These are phyloP conservation scores for Coemansia sp. DNA, from an alignment of 192 early-diverging fungal genomes.

Conservation along the genomic window DNA sequence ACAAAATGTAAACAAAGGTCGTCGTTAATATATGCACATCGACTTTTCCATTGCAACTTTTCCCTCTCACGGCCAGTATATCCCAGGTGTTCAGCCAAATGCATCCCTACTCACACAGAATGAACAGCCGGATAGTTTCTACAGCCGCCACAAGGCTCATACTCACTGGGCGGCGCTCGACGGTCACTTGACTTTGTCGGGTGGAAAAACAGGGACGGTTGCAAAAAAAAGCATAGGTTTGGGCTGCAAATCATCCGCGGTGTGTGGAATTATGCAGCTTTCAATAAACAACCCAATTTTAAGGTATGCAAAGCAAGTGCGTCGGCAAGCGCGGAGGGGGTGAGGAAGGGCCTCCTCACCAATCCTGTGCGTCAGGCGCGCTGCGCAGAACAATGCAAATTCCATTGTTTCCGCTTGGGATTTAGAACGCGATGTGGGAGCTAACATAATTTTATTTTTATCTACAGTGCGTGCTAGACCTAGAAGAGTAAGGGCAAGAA, in stretches of 20 bases:
- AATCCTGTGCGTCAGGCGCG: background rate
- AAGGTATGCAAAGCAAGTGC: constrained; percentile 2
- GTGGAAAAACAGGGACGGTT: background rate
- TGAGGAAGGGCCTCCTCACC: background rate
- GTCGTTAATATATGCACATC: constrained; percentile 1
- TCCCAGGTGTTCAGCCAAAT: background rate
- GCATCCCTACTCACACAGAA: background rate
- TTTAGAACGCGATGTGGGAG: background rate
- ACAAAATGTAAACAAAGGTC: background rate
- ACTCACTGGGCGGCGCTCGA: background rate
- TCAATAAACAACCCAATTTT: background rate
- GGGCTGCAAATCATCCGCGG: background rate
- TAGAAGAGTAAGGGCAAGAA: background rate
- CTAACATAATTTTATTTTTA: constrained; percentile 7
- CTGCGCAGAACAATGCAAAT: background rate
- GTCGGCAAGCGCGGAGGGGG: background rate
- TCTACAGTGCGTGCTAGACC: constrained; percentile 3
- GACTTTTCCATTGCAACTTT: background rate
- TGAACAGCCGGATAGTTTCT: constrained; percentile 1
- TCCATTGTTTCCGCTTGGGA: constrained; percentile 3
- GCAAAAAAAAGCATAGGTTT: background rate
- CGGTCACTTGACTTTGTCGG: constrained; percentile 6
- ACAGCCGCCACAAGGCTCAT: background rate
- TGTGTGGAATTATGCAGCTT: background rate
- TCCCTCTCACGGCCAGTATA: background rate